Evolutionary conservation across 192 early-diverging fungal genomes (phyloP), one percentile per base, ranked within the genome.

Genomic region (Rhizoclosmatium globosum): DNA sequence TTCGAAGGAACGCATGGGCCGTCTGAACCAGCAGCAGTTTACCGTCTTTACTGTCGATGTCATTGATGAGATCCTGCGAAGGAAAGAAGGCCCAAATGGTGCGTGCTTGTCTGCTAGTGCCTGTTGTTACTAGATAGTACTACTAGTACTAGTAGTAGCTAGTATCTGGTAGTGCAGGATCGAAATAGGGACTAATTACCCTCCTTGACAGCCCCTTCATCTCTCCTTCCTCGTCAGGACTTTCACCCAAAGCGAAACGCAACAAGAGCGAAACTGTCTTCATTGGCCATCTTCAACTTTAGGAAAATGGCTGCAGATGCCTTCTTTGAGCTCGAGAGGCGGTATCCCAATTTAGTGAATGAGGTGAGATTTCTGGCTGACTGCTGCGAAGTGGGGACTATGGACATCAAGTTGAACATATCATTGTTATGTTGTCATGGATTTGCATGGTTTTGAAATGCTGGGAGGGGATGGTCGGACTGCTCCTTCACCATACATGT

Each of bases 201-300:
- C 50, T 53, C 9, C 43, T 15, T 46, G 3, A 9, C 74, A 76
- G 74, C 45, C 48, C 64, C 91, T 53, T 94, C 95, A 3, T 96
- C 93, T 81, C 87, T 97, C 56, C 90, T 91, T 3, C 92, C 95
- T 39, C 85, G 92, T 23, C 92, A 95, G 78, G 93, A 95, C 60
- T 98, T 94, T 81, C 97, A 99, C 83, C 95, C 94, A 11, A 94
- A 97, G 79, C 92, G 98, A 56, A 99, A 99, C 85, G 96, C 97
- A 81, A 97, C 96, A 3, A 91, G 98, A 38, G 95, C 95, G 79
- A 99, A 99, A 82, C 89, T 99, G 7, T 94, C 96, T n/a, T 96
- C 96, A 3, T 88, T 99, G 11, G 93, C 95, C 11, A 87, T 81
- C 68, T 77, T 87, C 79, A 92, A 96, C 68, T 99, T 98, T 87